Percentiles rank a stretch among this genome's conserved stretches.
Conservation (phyloP, 2,329 filamentous ascomycete species). For the Waltergamsia citrina region DNA sequence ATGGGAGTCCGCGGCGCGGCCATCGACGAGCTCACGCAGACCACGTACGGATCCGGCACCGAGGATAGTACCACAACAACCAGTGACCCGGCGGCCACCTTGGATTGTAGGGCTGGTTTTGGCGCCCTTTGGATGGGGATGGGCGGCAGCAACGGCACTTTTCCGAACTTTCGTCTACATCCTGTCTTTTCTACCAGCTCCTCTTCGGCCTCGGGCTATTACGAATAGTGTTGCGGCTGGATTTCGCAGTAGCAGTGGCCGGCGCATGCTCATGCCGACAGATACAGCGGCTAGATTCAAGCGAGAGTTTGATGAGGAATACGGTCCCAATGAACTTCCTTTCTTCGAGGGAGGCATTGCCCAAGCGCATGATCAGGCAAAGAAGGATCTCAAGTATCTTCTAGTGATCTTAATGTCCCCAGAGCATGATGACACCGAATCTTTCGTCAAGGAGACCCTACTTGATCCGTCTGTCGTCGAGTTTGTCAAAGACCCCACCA, state of each 20-base stretch:
- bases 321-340: constrained; percentile 61
- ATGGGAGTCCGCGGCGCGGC: constrained; percentile 16
- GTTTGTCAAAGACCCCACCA: constrained; percentile 65
- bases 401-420: constrained; percentile 83
- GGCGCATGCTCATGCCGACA: constrained; percentile 69
- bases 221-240: constrained; percentile 43
- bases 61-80: constrained; percentile 70
- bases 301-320: constrained; percentile 91
- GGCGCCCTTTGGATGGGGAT: constrained; percentile 72
- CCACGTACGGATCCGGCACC: constrained; percentile 58
- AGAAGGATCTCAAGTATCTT: constrained; percentile 84
- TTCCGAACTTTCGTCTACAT: constrained; percentile 69
- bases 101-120: constrained; percentile 71
- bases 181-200: constrained; percentile 69
- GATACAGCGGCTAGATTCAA: constrained; percentile 86
- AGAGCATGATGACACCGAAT: constrained; percentile 85
- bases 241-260: constrained; percentile 53
- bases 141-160: constrained; percentile 57
- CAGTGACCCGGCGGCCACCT: constrained; percentile 59
- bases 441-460: constrained; percentile 75
- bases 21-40: constrained; percentile 13
- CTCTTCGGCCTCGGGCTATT: constrained; percentile 43
- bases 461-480: constrained; percentile 63
- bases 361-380: constrained; percentile 80
- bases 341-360: constrained; percentile 89